Conservation (phyloP, 1,284 basidiomycete genomes). For the Tilletia setariae region DNA sequence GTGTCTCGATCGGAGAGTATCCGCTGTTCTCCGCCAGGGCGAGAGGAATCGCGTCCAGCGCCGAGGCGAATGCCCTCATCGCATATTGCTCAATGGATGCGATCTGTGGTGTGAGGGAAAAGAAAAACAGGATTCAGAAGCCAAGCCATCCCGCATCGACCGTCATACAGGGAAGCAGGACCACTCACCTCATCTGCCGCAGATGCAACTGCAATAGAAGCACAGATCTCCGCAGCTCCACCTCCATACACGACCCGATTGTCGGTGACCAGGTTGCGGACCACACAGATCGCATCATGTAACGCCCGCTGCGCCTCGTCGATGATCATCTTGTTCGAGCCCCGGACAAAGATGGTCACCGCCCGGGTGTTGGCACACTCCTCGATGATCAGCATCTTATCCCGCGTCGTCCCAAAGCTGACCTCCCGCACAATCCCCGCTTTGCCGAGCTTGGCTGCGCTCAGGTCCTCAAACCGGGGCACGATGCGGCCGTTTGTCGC, state of each 20-base stretch:
- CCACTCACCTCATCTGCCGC: conserved; percentile 78
- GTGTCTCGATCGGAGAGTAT: conserved; percentile 89
- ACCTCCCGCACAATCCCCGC: conserved; percentile 91
- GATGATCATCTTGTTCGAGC: conserved; percentile 99
- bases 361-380: conserved; percentile 95
- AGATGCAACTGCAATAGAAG: conserved; percentile 84
- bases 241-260: conserved; percentile 97
- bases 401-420: conserved; percentile 91
- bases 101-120: background rate
- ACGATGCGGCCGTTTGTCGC: conserved; percentile 98
- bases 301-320: conserved; percentile 97
- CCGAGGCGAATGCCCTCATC: conserved; percentile 94
- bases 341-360: conserved; percentile 94
- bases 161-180: conserved; percentile 26
- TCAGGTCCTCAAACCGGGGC: conserved; percentile 92
- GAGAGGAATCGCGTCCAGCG: conserved; percentile 86
- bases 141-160: background rate
- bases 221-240: conserved; percentile 94
- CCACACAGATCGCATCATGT: conserved; percentile 95
- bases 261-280: conserved; percentile 89
- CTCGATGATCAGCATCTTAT: conserved; percentile 99
- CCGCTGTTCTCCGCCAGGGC: conserved; percentile 98
- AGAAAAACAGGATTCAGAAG: background rate
- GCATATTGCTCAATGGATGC: conserved; percentile 92
- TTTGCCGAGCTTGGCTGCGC: conserved; percentile 81